Conservation (phyloP, 352 stramenopile species). For the Phytophthora pluvialis region DNA sequence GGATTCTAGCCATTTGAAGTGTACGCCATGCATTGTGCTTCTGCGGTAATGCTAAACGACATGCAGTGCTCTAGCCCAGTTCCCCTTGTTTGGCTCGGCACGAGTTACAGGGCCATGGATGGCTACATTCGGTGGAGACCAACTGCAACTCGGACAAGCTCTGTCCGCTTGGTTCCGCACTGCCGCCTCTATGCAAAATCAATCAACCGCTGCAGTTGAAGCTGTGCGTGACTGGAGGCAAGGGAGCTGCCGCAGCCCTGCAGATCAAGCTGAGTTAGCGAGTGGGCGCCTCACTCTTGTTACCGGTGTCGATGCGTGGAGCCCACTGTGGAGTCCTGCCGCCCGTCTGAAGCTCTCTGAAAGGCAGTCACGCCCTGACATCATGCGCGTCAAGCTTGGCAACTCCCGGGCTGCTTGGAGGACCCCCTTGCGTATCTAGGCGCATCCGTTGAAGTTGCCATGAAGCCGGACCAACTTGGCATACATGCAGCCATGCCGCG, state of each 20-base stretch:
- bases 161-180: not conserved
- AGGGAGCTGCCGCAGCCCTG: not conserved
- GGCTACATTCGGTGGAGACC: not conserved
- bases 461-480: not conserved
- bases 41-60: too few relatives aligned
- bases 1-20: not conserved
- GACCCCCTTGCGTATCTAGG: conserved; percentile 1
- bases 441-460: not conserved
- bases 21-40: not conserved
- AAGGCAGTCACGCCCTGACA: too few relatives aligned
- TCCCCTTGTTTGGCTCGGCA: too few relatives aligned
- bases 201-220: conserved; percentile 17
- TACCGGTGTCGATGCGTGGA: too few relatives aligned
- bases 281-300: too few relatives aligned
- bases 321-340: too few relatives aligned
- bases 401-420: not conserved
- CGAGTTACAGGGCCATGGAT: not conserved
- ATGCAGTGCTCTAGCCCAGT: too few relatives aligned
- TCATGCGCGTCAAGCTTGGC: not conserved
- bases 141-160: not conserved
- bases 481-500: too few relatives aligned
- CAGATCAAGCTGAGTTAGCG: not conserved
- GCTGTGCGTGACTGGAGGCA: too few relatives aligned
- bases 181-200: conserved; percentile 20
- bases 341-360: too few relatives aligned